Evolutionary conservation across 192 early-diverging fungal species (phyloP), one percentile per base, ranked within the genome.

Genomic region (Podila epigama): DNA sequence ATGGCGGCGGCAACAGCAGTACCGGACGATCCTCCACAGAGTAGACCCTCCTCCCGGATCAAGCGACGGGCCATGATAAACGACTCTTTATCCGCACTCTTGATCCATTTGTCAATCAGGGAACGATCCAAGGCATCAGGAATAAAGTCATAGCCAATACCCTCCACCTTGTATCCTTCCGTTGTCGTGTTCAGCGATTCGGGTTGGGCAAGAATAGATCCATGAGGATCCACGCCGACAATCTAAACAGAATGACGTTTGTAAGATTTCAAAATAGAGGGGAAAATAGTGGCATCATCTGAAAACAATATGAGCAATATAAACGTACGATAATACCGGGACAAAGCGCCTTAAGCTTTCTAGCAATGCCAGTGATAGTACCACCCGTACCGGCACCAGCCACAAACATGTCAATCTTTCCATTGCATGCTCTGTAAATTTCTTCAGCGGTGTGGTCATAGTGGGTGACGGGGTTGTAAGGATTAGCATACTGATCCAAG

Each of bases 111-210:
- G 70, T 98, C 97, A 28, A 98, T 87, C 44, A 91, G 81, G 39
- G 71, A 52, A 29, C 93, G 86, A 68, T 96, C 89, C 51, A 97
- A 77, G 32, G 93, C 92, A 55, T 95, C 86, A 29, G 97, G 97
- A 67, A 98, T 87, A 81, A 98, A 98, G 84, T 98, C 97, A 81
- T 98, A 97, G 31, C 97, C 96, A 56, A 98, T 97, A 56, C 97
- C 97, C 84, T 98, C 97, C 42, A 97, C 94, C 83, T 93, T 87
- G 85, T 97, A 95, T 15, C 52, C 52, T 28, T 87, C 86, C 41
- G 85, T 83, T 3, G 72, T 72, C 20, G 66, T 68, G 86, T 97
- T 97, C 51, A 97, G 87, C 18, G 80, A 66, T 34, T 94, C 92
- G 25, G 94, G 94, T 36, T 85, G 82, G 16, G 97, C 97, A 40